Base-by-base conservation (phyloP, 192 early-diverging fungal species). In the Gonapodya sp. region DNA sequence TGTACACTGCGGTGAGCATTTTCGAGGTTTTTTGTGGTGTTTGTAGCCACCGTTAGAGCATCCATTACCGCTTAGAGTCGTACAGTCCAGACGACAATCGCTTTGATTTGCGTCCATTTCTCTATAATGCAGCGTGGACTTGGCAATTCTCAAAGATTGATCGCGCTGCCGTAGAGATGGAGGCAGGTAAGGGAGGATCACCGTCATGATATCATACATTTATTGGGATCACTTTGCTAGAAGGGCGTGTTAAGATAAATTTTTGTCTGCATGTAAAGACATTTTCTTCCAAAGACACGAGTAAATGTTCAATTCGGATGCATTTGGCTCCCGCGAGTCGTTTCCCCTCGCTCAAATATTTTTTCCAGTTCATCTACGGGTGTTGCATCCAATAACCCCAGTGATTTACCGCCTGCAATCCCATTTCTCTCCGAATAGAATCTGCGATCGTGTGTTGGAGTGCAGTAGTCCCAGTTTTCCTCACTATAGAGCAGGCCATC, bases 31-130 rank as follows among this genome's bases (percentile, higher is more conserved):
- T 31, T 78, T 37, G 32, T 31, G 18, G 0, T n/a, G n/a, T n/a
- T n/a, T n/a, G n/a, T n/a, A n/a, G n/a, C n/a, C n/a, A n/a, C 32
- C 78, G 78, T 80, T 2, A 1, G 2, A 80, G 1, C 72, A 72
- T 0, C 31, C 35, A 18, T 16, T 97, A 97, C 85, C 97, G 98
- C 80, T 96, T 97, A 73, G 95, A 96, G 79, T 90, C 93, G 0
- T 99, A 99, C 84, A 94, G 94, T 78, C 95, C 97, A 0, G 98
- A 99, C 81, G 97, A 98, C 84, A 98, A 99, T 83, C 92, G 98
- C 36, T 99, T 96, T 84, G 98, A 99, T 82, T 83, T 98, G 81
- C 89, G 98, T 0, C 98, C 95, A 34, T 98, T 99, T 86, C 88
- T 99, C 31, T 99, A 99, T 84, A 94, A 97, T 83, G 85, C 95